Evolutionary conservation across 106 monocot genomes (phyloP).

Genomic region (Acorus calamus): DNA sequence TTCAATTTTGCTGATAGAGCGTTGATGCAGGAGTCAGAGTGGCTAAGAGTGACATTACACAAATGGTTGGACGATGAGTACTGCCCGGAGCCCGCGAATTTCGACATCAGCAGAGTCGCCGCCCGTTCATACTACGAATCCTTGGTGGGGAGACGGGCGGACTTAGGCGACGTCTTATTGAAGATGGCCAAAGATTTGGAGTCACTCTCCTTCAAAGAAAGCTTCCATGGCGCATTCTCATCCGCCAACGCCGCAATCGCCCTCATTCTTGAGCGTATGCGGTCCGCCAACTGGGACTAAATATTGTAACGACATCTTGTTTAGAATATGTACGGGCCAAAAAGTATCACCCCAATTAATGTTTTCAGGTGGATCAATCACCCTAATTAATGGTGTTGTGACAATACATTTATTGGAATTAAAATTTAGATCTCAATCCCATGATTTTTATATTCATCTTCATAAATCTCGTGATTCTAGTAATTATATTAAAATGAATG

Average conservation of each 20-base stretch:
- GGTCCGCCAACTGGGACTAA: constrained; percentile 12
- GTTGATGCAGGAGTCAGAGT: constrained; percentile 71
- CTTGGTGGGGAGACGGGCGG: constrained; percentile 35
- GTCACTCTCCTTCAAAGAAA: constrained; percentile 64
- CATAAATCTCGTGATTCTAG: too few relatives aligned
- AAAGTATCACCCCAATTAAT: too few relatives aligned
- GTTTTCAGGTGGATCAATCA: too few relatives aligned
- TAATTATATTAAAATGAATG: too few relatives aligned
- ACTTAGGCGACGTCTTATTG: constrained; percentile 70
- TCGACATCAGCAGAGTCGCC: constrained; percentile 81
- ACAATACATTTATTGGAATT: too few relatives aligned
- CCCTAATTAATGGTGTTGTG: too few relatives aligned
- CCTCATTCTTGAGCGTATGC: constrained; percentile 50
- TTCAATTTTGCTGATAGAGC: too few relatives aligned
- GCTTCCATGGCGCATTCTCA: constrained; percentile 87
- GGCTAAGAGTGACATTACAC: constrained; percentile 68
- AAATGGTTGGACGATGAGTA: constrained; percentile 92
- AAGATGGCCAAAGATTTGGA: constrained; percentile 61
- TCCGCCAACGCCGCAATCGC: constrained; percentile 83
- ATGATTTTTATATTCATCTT: too few relatives aligned
- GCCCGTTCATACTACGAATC: constrained; percentile 78
- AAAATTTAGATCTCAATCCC: too few relatives aligned
- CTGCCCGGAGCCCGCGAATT: constrained; percentile 77
- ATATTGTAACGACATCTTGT: too few relatives aligned
- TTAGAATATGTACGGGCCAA: too few relatives aligned